A percentile compares a stretch with the other conserved stretches of the same genome.
phyloP scores from a whole-genome alignment of 2,329 filamentous ascomycete species.

The Aspergillus tamarii region DNA sequence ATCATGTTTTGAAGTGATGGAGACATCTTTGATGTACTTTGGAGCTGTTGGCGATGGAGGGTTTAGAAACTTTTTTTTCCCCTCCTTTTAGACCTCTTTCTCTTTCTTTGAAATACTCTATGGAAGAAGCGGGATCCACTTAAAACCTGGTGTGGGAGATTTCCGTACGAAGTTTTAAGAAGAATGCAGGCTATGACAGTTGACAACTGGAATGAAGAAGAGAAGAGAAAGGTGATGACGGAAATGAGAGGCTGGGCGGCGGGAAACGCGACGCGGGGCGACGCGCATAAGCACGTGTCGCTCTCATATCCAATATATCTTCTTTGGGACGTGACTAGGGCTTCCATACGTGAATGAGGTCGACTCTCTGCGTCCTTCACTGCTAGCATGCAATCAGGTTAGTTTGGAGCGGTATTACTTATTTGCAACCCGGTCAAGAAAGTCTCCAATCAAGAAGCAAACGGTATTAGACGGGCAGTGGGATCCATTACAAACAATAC shows the following conservation, averaged over 20 bases:
- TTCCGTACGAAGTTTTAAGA: neutral
- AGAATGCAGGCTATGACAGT: slow-evolving; percentile 7
- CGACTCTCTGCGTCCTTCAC: too few relatives aligned
- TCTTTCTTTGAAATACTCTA: neutral
- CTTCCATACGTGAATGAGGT: neutral
- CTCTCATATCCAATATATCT: slow-evolving; percentile 26
- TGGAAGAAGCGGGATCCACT: neutral
- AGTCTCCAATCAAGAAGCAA: too few relatives aligned
- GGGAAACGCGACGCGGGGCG: slow-evolving; percentile 26
- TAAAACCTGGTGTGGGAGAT: neutral
- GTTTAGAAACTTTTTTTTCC: neutral
- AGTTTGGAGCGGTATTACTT: neutral
- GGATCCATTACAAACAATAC: too few relatives aligned
- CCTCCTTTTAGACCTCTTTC: neutral
- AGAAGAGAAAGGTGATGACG: slow-evolving; percentile 9
- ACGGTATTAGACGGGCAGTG: too few relatives aligned
- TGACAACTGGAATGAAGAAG: slow-evolving; percentile 5
- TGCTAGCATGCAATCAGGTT: neutral
- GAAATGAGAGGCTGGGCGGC: slow-evolving; percentile 15
- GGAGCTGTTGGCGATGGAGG: neutral
- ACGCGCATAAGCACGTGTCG: slow-evolving; percentile 26
- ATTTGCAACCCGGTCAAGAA: neutral
- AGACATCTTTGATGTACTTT: slow-evolving; percentile 19
- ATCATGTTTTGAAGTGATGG: slow-evolving; percentile 20
- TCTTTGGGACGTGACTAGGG: slow-evolving; percentile 17